A percentile compares a stretch with the other conserved stretches of the same genome.
Evolutionary conservation across 345 rosid species (phyloP).

Genomic region (Corchorus capsularis): DNA sequence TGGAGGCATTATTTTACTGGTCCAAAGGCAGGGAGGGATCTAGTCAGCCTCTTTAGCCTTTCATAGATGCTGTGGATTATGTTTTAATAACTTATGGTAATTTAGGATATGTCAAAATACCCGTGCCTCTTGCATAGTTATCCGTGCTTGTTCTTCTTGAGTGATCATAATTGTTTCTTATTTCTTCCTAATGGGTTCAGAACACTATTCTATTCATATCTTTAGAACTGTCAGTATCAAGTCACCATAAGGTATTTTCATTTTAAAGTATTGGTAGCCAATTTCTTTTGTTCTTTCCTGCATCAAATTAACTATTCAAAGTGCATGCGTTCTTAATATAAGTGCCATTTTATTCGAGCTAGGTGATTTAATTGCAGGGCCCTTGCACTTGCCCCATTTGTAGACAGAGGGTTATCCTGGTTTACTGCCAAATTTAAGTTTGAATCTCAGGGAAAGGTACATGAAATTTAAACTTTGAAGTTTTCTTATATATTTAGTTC

Average conservation of each 20-base stretch:
- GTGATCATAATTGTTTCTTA: not conserved
- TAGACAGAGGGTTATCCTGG: slow-evolving; percentile 83
- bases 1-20: not conserved
- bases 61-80: not conserved
- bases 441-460: slow-evolving; percentile 75
- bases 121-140: not conserved
- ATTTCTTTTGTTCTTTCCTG: not conserved
- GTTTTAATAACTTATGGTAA: not conserved
- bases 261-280: not conserved
- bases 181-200: not conserved
- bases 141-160: not conserved
- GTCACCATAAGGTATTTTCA: not conserved
- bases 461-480: slow-evolving; percentile 4
- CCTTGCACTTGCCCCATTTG: slow-evolving; percentile 89
- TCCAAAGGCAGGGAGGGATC: not conserved
- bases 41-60: not conserved
- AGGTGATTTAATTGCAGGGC: slow-evolving; percentile 53
- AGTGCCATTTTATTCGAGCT: slow-evolving; percentile 7
- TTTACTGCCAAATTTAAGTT: slow-evolving; percentile 68
- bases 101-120: not conserved
- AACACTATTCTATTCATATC: not conserved
- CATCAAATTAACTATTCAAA: not conserved
- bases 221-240: not conserved
- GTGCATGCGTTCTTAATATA: not conserved
- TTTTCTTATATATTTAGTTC: not conserved